Percentiles rank a stretch among this genome's conserved stretches.
Evolutionary conservation across 1,139 yeast genomes (phyloP).

Genomic region (Suzukiozyma palmioleophila): DNA sequence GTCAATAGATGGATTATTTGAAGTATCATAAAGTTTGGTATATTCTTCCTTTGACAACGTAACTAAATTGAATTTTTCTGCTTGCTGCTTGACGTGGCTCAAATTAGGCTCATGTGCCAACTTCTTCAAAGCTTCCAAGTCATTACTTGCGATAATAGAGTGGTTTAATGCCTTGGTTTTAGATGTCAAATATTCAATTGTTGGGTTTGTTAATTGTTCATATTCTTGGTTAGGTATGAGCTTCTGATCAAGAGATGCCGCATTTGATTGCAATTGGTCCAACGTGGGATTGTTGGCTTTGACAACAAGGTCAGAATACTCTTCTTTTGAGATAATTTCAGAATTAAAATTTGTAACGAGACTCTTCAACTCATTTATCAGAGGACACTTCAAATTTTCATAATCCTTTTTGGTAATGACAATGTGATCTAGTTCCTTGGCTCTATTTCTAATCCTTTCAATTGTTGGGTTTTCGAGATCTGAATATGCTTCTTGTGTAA

Average conservation of each 20-base stretch:
- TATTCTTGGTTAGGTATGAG: conserved; percentile 1
- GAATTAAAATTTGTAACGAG: conserved; percentile 6
- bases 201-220: conserved; percentile 11
- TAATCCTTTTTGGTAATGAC: conserved; percentile 13
- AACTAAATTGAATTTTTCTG: conserved; percentile 32
- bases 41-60: conserved; percentile 32
- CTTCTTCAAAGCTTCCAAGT: conserved; percentile 15
- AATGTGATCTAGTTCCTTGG: conserved; percentile 6
- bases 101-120: conserved; percentile 30
- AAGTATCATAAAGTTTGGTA: conserved; percentile 29
- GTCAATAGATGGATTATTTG: conserved; percentile 31
- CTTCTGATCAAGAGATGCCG: not conserved
- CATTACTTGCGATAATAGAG: conserved; percentile 14
- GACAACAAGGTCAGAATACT: conserved; percentile 10
- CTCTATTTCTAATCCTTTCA: conserved; percentile 4
- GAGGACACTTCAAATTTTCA: conserved; percentile 11
- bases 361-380: conserved; percentile 5
- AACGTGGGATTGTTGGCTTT: conserved; percentile 17
- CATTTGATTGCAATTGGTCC: conserved; percentile 15
- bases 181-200: conserved; percentile 12
- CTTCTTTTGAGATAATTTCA: conserved; percentile 9
- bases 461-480: conserved; percentile 20
- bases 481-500: conserved; percentile 31
- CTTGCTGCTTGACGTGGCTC: conserved; percentile 31
- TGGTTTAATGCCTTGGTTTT: conserved; percentile 10